Percentiles rank a stretch among this genome's conserved stretches.
Conservation (phyloP, 345 rosid genomes). For the Eucalyptus sp. region DNA sequence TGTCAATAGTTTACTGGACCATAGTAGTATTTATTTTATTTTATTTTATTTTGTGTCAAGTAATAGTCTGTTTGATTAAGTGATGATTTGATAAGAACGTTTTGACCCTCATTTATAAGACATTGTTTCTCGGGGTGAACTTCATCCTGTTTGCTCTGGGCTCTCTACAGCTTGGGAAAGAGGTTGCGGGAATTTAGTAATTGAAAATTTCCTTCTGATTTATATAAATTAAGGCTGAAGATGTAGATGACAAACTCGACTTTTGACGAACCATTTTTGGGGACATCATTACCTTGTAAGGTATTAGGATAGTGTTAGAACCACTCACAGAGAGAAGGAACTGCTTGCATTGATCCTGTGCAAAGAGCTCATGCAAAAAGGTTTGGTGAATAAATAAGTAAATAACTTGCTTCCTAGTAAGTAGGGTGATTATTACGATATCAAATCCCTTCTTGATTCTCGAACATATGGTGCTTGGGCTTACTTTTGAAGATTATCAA, state of each 20-base stretch:
- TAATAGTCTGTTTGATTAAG: not conserved
- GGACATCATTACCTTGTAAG: not conserved
- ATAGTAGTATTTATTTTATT: not conserved
- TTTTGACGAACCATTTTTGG: not conserved
- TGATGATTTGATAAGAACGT: no score
- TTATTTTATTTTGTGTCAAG: no score
- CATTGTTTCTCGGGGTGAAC: not conserved
- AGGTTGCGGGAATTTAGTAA: not conserved
- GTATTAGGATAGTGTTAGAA: not conserved
- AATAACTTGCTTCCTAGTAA: no score
- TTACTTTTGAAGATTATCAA: no score
- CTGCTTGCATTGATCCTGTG: not conserved
- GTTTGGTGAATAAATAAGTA: not conserved
- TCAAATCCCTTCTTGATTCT: no score
- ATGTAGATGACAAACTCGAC: not conserved
- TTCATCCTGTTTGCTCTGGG: not conserved
- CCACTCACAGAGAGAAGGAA: not conserved
- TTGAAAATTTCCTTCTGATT: not conserved
- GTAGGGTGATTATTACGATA: no score
- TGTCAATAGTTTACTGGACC: not conserved
- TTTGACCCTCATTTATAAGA: not conserved
- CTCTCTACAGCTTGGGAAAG: not conserved
- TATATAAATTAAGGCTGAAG: not conserved
- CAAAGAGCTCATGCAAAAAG: not conserved
- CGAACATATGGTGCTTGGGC: no score